Base-by-base conservation (phyloP, 768 basidiomycete species). In the Termitomyces sp. region DNA sequence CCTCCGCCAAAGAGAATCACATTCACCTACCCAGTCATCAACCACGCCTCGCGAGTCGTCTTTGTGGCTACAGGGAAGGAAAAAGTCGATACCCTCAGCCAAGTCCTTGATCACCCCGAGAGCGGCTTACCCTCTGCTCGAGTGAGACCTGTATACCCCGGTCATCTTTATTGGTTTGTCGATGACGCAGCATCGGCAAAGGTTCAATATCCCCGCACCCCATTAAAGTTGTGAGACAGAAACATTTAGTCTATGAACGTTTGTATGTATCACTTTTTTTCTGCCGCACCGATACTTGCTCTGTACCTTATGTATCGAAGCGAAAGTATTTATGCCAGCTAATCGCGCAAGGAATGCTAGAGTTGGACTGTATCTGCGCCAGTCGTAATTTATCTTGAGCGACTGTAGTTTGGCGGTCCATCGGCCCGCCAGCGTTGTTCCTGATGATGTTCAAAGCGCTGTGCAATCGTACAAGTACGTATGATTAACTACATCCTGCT, bases 401-500 rank as follows among this genome's bases (percentile, higher is more conserved):
- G 28, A 28, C 28, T 2, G 28, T 4, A 22, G 20, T 20, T 22
- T 28, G 28, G 28, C 28, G 28, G 20, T 22, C 20, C n/a, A 35
- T 57, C 60, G 39, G 55, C 20, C 46, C 55, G 55, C 20, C 38
- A 20, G 18, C 16, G 24, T 22, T 44, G 7, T 60, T 42, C 28
- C 18, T 55, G 18, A 50, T 33, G 33, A 28, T 5, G 32, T 24
- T 9, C 4, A 5, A 9, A 42, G n/a, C 12, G 57, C 32, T 55
- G 56, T 9, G 46, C 4, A 36, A 22, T n/a, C 8, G 5, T 22
- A 40, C 3, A 39, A 6, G 28, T 8, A 56, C 55, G 40, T 45
- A 91, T 92, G 89, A 90, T 97, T 77, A 91, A 90, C 79, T 98
- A 96, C 80, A 84, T 98, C 67, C 84, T 98, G 54, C 88, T 98